Evolutionary conservation across 805 yeast species (phyloP).

Genomic region (Isabelozyma pseudorhagii): DNA sequence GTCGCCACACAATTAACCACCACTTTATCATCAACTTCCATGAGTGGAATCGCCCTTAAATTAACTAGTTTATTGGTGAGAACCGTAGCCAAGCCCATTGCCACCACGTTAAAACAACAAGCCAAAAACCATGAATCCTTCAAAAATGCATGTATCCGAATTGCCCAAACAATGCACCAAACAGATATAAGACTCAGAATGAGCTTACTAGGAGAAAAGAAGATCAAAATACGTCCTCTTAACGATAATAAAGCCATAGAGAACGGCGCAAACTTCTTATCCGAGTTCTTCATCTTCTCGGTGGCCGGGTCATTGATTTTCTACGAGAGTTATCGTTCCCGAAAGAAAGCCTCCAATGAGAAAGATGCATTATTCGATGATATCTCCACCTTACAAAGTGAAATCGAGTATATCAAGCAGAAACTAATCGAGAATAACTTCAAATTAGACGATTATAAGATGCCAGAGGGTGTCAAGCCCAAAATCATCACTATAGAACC

Average conservation of each 20-base stretch:
- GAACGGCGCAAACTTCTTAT: conserved; percentile 73
- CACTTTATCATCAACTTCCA: conserved; percentile 14
- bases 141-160: conserved; percentile 55
- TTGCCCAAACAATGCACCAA: conserved; percentile 71
- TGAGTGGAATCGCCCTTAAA: conserved; percentile 79
- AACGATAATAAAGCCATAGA: conserved; percentile 82
- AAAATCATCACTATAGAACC: conserved; percentile 27
- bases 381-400: conserved; percentile 64
- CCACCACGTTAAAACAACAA: conserved; percentile 65
- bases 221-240: conserved; percentile 64
- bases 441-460: conserved; percentile 47
- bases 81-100: conserved; percentile 78
- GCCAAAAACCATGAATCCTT: conserved; percentile 72
- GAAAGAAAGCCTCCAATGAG: conserved; percentile 59
- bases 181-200: conserved; percentile 62
- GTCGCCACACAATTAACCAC: background rate
- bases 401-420: conserved; percentile 54
- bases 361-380: conserved; percentile 72
- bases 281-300: conserved; percentile 73
- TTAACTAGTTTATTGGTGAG: conserved; percentile 67
- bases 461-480: conserved; percentile 47
- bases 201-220: conserved; percentile 53
- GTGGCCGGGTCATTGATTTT: conserved; percentile 78
- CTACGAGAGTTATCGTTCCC: conserved; percentile 66
- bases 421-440: conserved; percentile 43